phyloP scores from a whole-genome alignment of 106 monocot genomes.

The Dendrobium chrysotoxum region DNA sequence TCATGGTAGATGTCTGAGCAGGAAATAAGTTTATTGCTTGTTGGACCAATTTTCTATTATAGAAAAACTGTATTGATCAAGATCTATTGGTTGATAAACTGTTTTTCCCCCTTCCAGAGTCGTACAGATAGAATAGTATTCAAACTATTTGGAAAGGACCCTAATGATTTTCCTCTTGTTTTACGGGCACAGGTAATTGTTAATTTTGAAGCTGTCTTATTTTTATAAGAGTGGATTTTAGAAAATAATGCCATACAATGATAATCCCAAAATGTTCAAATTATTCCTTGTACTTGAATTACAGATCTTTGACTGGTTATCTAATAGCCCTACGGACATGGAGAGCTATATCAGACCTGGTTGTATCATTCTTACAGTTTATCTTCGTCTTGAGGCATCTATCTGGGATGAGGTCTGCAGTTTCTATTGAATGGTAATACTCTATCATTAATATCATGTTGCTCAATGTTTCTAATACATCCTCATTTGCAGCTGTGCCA shows the following conservation, averaged over 20 bases:
- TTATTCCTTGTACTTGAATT: background rate
- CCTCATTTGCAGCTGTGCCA: slow-evolving; percentile 37
- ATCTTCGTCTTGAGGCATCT: slow-evolving; percentile 48
- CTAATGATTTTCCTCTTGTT: slow-evolving; percentile 61
- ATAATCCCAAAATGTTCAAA: background rate
- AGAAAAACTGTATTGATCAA: background rate
- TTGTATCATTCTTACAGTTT: slow-evolving; percentile 78
- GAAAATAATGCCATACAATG: background rate
- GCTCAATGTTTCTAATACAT: background rate
- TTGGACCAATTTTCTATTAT: background rate
- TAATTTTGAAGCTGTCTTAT: background rate
- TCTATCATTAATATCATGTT: background rate
- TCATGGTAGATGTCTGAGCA: background rate
- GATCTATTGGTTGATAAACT: background rate
- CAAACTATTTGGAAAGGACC: slow-evolving; percentile 92
- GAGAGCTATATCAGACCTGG: slow-evolving; percentile 93
- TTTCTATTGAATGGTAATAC: background rate
- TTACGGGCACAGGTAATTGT: slow-evolving; percentile 58
- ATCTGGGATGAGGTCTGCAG: slow-evolving; percentile 53
- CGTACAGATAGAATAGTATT: slow-evolving; percentile 86
- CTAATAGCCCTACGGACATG: slow-evolving; percentile 76
- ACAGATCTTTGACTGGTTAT: slow-evolving; percentile 80
- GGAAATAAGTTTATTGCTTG: slow-evolving; percentile 3
- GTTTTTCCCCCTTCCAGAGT: slow-evolving; percentile 32
- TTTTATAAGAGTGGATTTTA: background rate